phyloP scores from a whole-genome alignment of 2,329 filamentous ascomycete genomes.

The Pseudocercospora cruenta region DNA sequence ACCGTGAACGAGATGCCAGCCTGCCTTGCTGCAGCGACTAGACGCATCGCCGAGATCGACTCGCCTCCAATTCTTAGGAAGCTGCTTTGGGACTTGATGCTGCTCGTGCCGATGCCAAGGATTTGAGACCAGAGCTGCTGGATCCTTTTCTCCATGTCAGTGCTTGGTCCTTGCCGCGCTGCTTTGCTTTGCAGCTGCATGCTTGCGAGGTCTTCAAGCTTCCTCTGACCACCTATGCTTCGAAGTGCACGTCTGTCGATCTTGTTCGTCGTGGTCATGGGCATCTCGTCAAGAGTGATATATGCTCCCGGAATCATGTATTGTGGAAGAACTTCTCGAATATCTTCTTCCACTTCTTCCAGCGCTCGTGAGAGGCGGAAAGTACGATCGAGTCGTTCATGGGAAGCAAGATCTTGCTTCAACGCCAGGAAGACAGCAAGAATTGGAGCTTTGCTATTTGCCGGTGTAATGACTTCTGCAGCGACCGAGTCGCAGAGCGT shows the following conservation, averaged over 20 bases:
- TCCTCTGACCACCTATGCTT: conserved; percentile 45
- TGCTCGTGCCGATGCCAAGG: conserved; percentile 48
- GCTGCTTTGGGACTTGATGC: conserved; percentile 62
- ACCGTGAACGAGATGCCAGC: conserved; percentile 45
- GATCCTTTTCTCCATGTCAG: conserved; percentile 59
- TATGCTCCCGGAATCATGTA: conserved; percentile 79
- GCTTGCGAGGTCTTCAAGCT: conserved; percentile 47
- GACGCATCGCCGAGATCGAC: conserved; percentile 49
- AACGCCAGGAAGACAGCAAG: conserved; percentile 11
- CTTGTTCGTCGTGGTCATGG: conserved; percentile 72
- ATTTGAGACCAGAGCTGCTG: conserved; percentile 55
- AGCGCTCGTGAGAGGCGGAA: neutral
- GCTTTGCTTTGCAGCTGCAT: conserved; percentile 28
- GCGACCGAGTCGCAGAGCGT: conserved; percentile 2
- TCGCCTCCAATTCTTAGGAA: conserved; percentile 52
- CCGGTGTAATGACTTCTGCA: neutral
- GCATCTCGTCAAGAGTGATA: conserved; percentile 68
- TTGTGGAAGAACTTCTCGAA: conserved; percentile 55
- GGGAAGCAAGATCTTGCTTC: neutral
- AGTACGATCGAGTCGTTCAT: neutral
- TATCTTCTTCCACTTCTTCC: conserved; percentile 11
- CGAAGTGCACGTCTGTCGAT: conserved; percentile 61
- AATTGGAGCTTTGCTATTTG: neutral
- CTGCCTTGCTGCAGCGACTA: conserved; percentile 45
- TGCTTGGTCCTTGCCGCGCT: conserved; percentile 49